These are phyloP conservation scores for Podaxis sp. DNA, from an alignment of 768 basidiomycete species.

Conservation along the genomic window DNA sequence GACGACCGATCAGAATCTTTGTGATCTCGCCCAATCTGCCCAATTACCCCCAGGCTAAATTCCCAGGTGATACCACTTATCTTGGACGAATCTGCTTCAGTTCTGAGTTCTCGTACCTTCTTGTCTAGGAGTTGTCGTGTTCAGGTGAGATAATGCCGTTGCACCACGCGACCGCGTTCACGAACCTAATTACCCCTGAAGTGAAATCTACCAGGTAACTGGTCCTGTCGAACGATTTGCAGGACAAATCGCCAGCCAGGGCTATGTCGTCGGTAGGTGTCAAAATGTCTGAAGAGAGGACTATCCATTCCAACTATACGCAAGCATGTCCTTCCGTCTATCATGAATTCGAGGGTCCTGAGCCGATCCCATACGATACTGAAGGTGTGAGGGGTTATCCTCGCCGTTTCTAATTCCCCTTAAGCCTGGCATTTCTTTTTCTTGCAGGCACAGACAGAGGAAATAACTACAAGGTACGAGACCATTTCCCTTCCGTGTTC, in stretches of 20 bases:
- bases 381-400: constrained; percentile 53
- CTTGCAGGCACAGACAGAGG: constrained; percentile 55
- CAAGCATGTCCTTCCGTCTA: constrained; percentile 81
- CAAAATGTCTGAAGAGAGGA: not conserved
- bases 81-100: not conserved
- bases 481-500: no score
- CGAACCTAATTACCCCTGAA: constrained; percentile 25
- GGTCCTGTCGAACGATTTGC: constrained; percentile 94
- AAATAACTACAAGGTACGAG: constrained; percentile 84
- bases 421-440: not conserved
- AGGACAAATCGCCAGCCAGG: constrained; percentile 84
- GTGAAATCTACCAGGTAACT: constrained; percentile 96
- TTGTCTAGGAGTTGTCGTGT: constrained; percentile 71
- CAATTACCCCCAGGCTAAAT: constrained; percentile 86
- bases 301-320: not conserved
- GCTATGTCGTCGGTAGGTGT: constrained; percentile 72
- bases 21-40: constrained; percentile 78
- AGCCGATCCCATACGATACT: constrained; percentile 83
- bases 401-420: not conserved
- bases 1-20: constrained; percentile 74
- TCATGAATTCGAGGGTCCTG: constrained; percentile 91
- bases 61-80: constrained; percentile 58
- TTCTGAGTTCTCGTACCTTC: not conserved
- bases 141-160: constrained; percentile 50
- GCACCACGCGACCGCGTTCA: not conserved